Percentiles rank a stretch among this genome's conserved stretches.
phyloP scores from a whole-genome alignment of 2,329 filamentous ascomycete species.

The Paracamarosporium sp. region DNA sequence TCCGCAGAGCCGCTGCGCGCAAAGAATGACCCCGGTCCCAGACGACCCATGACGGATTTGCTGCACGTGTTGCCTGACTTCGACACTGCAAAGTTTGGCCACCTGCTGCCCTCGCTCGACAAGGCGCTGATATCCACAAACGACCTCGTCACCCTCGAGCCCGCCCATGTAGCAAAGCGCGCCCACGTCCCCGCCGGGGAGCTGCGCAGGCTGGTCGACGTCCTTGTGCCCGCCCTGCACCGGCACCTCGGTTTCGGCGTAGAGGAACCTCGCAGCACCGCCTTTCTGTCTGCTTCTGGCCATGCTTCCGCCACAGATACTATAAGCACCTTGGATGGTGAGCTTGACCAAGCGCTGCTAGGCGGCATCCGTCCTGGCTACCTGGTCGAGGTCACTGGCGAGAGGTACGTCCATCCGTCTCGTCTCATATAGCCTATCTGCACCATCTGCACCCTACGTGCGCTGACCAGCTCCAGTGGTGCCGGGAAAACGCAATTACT shows the following conservation, averaged over 20 bases:
- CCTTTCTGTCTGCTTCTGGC: conserved; percentile 23
- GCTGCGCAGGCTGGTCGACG: conserved; percentile 74
- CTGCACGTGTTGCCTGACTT: conserved; percentile 82
- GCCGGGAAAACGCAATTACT: conserved; percentile 96
- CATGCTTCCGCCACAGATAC: conserved; percentile 17
- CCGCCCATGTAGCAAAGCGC: conserved; percentile 82
- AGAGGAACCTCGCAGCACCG: conserved; percentile 25
- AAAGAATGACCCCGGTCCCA: conserved; percentile 29
- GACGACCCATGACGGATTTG: conserved; percentile 78
- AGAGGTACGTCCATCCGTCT: conserved; percentile 65
- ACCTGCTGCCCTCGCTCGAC: conserved; percentile 82
- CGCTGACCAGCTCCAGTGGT: conserved; percentile 63
- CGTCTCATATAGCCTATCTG: conserved; percentile 5
- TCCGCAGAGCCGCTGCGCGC: conserved; percentile 42
- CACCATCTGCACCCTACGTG: neutral
- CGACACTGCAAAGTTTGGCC: conserved; percentile 71
- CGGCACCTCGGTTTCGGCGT: conserved; percentile 60
- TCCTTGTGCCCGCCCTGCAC: conserved; percentile 72
- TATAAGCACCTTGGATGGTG: conserved; percentile 82
- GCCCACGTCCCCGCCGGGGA: conserved; percentile 83
- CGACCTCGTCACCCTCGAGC: conserved; percentile 85
- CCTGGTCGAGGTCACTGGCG: conserved; percentile 88
- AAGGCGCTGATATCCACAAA: conserved; percentile 76
- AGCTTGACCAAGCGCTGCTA: conserved; percentile 73
- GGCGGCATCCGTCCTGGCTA: conserved; percentile 83